Percentiles rank a stretch among this genome's conserved stretches.
phyloP scores from a whole-genome alignment of 345 rosid species.

The Tarenaya hassleriana region DNA sequence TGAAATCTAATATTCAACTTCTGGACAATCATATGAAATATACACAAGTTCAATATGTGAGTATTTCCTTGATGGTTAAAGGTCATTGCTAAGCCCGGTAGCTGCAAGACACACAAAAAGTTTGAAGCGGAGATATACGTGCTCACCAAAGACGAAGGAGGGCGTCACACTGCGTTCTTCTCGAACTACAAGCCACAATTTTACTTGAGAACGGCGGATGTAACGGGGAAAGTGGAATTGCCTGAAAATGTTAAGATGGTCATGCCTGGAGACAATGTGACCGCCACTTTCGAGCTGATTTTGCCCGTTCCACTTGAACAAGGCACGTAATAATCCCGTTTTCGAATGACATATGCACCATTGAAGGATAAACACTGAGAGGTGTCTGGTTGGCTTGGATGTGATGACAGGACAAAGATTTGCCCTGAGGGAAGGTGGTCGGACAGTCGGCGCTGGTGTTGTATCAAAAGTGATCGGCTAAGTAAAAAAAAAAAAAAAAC shows the following conservation, averaged over 20 bases:
- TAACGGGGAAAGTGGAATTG: slow-evolving; percentile 87
- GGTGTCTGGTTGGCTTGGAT: not conserved
- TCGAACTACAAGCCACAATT: slow-evolving; percentile 96
- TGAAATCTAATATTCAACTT: too few relatives aligned
- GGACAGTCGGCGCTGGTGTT: slow-evolving; percentile 85
- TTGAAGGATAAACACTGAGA: not conserved
- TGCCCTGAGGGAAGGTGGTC: slow-evolving; percentile 82
- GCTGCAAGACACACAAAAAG: slow-evolving; percentile 70
- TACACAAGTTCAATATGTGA: slow-evolving; percentile 2
- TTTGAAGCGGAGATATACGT: slow-evolving; percentile 97
- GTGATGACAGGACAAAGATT: slow-evolving; percentile 46
- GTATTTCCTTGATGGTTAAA: slow-evolving; percentile 17
- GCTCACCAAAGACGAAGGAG: slow-evolving; percentile 95
- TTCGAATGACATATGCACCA: not conserved
- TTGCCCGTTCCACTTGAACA: slow-evolving; percentile 57
- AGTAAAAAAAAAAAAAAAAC: too few relatives aligned
- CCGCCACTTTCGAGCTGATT: slow-evolving; percentile 62
- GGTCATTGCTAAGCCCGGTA: slow-evolving; percentile 98
- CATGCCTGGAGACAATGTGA: slow-evolving; percentile 97
- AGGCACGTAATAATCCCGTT: slow-evolving; percentile 34
- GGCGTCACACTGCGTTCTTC: slow-evolving; percentile 88
- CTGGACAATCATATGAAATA: not conserved
- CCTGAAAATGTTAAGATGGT: slow-evolving; percentile 91
- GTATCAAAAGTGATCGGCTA: slow-evolving; percentile 64
- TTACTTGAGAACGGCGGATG: slow-evolving; percentile 96